These are phyloP conservation scores for Myxozyma nipponensis DNA, from an alignment of 805 yeast species.

Conservation along the genomic window DNA sequence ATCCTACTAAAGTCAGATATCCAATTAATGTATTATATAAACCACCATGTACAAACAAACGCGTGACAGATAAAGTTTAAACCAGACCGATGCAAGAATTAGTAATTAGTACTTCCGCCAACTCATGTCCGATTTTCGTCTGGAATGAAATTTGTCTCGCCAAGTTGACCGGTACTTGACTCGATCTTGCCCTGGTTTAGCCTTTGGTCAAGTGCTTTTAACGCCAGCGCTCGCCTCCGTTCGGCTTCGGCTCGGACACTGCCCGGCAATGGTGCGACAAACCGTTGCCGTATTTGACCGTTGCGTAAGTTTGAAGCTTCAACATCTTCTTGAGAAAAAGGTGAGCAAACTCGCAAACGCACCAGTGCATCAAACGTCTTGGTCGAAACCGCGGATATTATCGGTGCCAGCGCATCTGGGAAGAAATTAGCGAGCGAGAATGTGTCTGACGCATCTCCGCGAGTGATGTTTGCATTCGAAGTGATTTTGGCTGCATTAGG, in stretches of 20 bases:
- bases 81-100: too few species aligned
- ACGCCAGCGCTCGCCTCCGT: constrained; percentile 36
- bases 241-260: constrained; percentile 38
- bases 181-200: constrained; percentile 21
- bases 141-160: constrained; percentile 24
- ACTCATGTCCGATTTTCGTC: constrained; percentile 42
- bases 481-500: too few species aligned
- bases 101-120: too few species aligned
- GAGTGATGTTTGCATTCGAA: constrained; percentile 32
- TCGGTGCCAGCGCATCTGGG: constrained; percentile 53
- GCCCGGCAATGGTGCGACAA: constrained; percentile 28
- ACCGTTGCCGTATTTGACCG: constrained; percentile 24
- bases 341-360: constrained; percentile 20
- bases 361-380: constrained; percentile 10
- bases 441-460: constrained; percentile 88
- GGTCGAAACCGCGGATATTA: constrained; percentile 26
- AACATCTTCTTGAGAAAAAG: constrained; percentile 25
- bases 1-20: too few species aligned
- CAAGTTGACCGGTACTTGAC: constrained; percentile 7
- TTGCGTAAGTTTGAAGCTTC: constrained; percentile 24
- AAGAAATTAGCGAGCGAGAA: constrained; percentile 80
- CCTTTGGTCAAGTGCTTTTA: constrained; percentile 36
- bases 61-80: too few species aligned
- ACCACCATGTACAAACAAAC: too few species aligned
- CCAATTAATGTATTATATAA: too few species aligned